Percentiles rank a stretch among this genome's conserved stretches.
Evolutionary conservation across 345 rosid species (phyloP).

Genomic region (Luvunga scandens): DNA sequence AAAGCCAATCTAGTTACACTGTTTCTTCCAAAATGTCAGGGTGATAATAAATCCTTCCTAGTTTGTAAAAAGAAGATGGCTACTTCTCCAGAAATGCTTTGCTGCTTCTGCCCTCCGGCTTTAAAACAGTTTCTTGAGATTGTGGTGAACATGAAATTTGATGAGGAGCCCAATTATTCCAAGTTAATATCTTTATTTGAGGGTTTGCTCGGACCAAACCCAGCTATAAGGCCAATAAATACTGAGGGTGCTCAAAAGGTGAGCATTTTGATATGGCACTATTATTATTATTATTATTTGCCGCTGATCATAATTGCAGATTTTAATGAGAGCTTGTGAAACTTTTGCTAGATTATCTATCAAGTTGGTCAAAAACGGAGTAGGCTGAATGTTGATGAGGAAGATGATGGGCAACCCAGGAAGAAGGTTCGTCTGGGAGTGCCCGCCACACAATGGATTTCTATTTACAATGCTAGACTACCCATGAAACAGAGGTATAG

Average conservation of each 20-base stretch:
- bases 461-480: conserved; percentile 84
- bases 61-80: conserved; percentile 99
- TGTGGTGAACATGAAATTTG: conserved; percentile 92
- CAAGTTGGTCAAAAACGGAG: conserved; percentile 98
- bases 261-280: neutral
- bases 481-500: conserved; percentile 97
- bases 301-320: neutral
- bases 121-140: conserved; percentile 82
- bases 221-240: conserved; percentile 79
- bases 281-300: neutral
- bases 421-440: conserved; percentile 92
- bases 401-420: conserved; percentile 85
- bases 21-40: conserved; percentile 42
- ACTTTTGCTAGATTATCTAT: conserved; percentile 50
- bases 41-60: conserved; percentile 94
- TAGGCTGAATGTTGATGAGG: conserved; percentile 73
- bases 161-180: conserved; percentile 95
- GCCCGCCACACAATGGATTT: conserved; percentile 98
- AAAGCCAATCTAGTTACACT: neutral
- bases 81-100: conserved; percentile 78
- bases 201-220: conserved; percentile 69
- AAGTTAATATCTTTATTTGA: conserved; percentile 83
- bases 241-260: conserved; percentile 99
- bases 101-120: conserved; percentile 91
- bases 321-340: conserved; percentile 15